Conservation (phyloP, 2,329 filamentous ascomycete genomes). For the Escovopsis sp. region DNA sequence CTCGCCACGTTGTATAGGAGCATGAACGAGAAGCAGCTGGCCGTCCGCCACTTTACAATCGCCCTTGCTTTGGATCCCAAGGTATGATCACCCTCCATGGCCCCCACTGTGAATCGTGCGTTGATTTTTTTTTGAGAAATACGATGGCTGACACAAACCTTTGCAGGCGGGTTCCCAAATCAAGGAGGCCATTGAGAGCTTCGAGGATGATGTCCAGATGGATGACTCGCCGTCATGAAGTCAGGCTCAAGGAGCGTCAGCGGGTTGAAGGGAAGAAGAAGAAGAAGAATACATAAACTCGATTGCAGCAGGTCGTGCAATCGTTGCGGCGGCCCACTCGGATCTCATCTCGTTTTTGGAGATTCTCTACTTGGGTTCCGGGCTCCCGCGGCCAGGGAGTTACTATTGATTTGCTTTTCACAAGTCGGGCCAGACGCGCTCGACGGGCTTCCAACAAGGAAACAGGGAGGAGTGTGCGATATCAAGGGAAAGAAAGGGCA, state of each 20-base stretch:
- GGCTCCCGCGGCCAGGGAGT: background rate
- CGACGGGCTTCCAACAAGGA: no score
- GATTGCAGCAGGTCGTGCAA: constrained; percentile 1
- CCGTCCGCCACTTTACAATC: constrained; percentile 90
- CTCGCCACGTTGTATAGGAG: constrained; percentile 71
- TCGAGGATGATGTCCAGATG: constrained; percentile 67
- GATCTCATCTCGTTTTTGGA: background rate
- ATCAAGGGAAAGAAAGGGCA: no score
- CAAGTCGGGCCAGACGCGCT: no score
- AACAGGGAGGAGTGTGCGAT: no score
- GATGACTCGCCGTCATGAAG: constrained; percentile 40
- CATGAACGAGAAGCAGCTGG: constrained; percentile 57
- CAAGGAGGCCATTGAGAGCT: constrained; percentile 88
- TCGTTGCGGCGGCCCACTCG: background rate
- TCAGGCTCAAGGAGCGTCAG: no score
- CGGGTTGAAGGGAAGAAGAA: background rate
- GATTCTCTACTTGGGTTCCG: constrained; percentile 2
- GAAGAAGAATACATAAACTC: no score
- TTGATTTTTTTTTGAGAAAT: no score
- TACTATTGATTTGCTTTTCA: no score
- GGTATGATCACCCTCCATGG: no score
- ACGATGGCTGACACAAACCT: background rate
- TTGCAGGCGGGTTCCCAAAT: constrained; percentile 75
- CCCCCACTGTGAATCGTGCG: no score
- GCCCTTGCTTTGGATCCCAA: constrained; percentile 93